Evolutionary conservation across 331 rosid species (phyloP), one percentile per base, ranked within the genome.

Genomic region (Malus hybrid): DNA sequence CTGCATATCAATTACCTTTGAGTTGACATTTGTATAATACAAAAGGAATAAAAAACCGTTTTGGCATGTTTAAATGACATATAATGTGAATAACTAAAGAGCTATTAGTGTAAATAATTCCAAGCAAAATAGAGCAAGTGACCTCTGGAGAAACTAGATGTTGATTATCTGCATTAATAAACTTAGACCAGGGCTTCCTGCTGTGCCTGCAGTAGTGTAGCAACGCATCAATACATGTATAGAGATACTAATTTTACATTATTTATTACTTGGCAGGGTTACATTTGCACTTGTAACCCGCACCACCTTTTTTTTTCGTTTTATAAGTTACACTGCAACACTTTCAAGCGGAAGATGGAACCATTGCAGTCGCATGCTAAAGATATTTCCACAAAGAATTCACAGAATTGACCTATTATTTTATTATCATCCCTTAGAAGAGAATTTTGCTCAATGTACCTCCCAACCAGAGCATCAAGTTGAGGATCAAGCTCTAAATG

Each of bases 111-210:
- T 52, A 52, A 52, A 52, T 52, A 74, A 29, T 46, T 42, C 48
- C 74, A 64, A 67, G 55, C 33, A 79, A 70, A 5, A 42, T 42
- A 61, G 48, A 42, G 48, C 1, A 10, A 42, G 36, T 44, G 73
- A 95, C 99, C 97, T 95, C 99, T 4, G 93, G 97, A 66, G 99
- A 92, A 75, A 95, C 96, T 64, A 92, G 91, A 80, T 89, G 97
- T 87, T 95, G 99, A 79, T 95, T 95, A 82, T 95, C 97, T 44
- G 96, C 85, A 80, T 92, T 92, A 22, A 95, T 87, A 79, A 95
- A 95, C 85, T 92, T 95, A 31, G 96, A 87, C 99, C 97, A 95
- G 13, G 97, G 97, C 82, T 92, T 95, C 86, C 97, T 85, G 86
- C 93, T 90, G 85, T 95, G 99, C 89, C 97, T 90, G 93, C 86